A percentile compares a stretch with the other conserved stretches of the same genome.
phyloP scores from a whole-genome alignment of 2,329 filamentous ascomycete genomes.

The Claviceps fusiformis region DNA sequence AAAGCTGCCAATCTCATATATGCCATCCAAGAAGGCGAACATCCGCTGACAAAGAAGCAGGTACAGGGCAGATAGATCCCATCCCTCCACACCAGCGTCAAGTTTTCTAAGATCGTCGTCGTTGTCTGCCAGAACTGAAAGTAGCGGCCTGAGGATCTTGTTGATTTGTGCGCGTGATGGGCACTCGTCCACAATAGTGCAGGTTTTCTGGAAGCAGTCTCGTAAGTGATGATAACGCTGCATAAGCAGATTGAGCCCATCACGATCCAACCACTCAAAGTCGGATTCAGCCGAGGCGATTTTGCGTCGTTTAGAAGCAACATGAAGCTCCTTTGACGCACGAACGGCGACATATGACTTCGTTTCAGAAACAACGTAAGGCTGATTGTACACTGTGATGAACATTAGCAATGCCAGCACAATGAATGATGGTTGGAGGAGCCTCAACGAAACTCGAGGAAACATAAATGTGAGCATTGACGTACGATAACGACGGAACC shows the following conservation, averaged over 20 bases:
- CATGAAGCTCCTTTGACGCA: conserved; percentile 7
- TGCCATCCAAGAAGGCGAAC: conserved; percentile 10
- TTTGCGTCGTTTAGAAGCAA: conserved; percentile 16
- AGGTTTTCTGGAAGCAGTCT: conserved; percentile 10
- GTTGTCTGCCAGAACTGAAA: conserved; percentile 11
- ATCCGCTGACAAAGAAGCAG: conserved; percentile 10
- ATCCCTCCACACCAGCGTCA: conserved; percentile 3
- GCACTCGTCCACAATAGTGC: conserved; percentile 9
- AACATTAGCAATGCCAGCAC: background rate
- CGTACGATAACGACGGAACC: conserved; percentile 13
- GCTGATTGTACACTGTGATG: conserved; percentile 7
- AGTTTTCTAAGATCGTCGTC: conserved; percentile 9
- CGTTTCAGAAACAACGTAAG: conserved; percentile 13
- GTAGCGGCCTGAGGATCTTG: conserved; percentile 12
- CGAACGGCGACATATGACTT: conserved; percentile 10
- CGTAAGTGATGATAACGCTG: conserved; percentile 13
- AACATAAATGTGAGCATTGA: background rate
- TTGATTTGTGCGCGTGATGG: conserved; percentile 13
- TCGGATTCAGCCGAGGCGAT: conserved; percentile 9
- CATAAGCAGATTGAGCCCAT: conserved; percentile 12
- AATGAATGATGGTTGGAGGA: background rate
- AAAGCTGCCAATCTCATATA: conserved; percentile 17
- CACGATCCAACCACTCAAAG: conserved; percentile 15
- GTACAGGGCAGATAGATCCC: conserved; percentile 13
- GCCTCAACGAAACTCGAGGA: background rate